Percentiles rank a stretch among this genome's conserved stretches.
Conservation (phyloP, 768 basidiomycete genomes). For the Inosperma sp. region DNA sequence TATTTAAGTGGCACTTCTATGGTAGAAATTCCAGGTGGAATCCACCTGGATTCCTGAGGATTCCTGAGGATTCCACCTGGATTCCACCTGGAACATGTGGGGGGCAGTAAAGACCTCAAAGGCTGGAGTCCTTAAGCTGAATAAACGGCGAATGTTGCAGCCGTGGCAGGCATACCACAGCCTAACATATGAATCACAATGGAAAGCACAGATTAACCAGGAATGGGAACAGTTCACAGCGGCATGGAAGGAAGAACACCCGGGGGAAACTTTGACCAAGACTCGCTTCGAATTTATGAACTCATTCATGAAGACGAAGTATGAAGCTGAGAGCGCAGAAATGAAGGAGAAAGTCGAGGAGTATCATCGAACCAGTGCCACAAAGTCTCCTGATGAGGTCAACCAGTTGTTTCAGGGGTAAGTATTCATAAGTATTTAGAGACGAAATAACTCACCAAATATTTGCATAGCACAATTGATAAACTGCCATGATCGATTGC, state of each 20-base stretch:
- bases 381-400: background rate
- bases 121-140: background rate
- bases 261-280: background rate
- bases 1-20: too few species aligned
- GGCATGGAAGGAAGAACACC: background rate
- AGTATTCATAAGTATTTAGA: background rate
- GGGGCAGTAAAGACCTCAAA: too few species aligned
- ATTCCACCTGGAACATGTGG: too few species aligned
- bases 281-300: background rate
- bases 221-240: background rate
- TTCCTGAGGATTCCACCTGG: too few species aligned
- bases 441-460: background rate
- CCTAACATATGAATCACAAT: background rate
- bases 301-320: background rate
- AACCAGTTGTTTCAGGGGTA: background rate
- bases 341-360: background rate
- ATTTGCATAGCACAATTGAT: background rate
- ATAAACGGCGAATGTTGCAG: background rate
- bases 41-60: too few species aligned
- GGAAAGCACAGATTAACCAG: background rate
- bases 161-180: slow-evolving; percentile 1
- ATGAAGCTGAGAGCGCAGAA: background rate
- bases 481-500: background rate
- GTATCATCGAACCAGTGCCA: background rate
- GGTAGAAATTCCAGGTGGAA: too few species aligned